Conservation (phyloP, 192 early-diverging fungal species). For the Coemansia sp. region DNA sequence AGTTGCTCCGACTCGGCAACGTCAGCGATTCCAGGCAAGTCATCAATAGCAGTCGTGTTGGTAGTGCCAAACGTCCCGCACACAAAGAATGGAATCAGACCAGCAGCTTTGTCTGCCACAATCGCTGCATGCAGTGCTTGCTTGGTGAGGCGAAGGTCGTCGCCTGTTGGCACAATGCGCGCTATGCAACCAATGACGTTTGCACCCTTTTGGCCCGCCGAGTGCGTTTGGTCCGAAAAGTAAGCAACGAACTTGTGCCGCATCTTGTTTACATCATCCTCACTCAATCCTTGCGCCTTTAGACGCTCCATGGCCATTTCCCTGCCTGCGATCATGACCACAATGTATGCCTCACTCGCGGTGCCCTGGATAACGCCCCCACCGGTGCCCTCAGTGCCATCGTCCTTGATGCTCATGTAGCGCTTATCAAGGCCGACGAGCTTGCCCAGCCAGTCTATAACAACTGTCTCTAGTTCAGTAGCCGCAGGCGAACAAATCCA, state of each 20-base stretch:
- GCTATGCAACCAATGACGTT: slow-evolving; percentile 46
- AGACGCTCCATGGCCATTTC: slow-evolving; percentile 49
- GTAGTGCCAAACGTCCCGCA: slow-evolving; percentile 68
- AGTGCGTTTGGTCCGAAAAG: slow-evolving; percentile 64
- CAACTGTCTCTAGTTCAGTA: slow-evolving; percentile 64
- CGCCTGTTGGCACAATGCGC: slow-evolving; percentile 43
- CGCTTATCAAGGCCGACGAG: slow-evolving; percentile 57
- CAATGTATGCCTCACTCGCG: slow-evolving; percentile 60
- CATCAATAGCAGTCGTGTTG: slow-evolving; percentile 57
- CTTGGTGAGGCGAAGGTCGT: slow-evolving; percentile 39
- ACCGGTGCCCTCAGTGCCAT: slow-evolving; percentile 53
- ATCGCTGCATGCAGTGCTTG: slow-evolving; percentile 50
- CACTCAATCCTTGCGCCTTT: slow-evolving; percentile 17
- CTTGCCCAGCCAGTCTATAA: slow-evolving; percentile 66
- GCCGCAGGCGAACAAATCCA: slow-evolving; percentile 59
- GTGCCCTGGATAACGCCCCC: slow-evolving; percentile 68
- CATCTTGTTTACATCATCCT: slow-evolving; percentile 25
- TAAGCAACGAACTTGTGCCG: slow-evolving; percentile 57
- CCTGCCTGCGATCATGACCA: slow-evolving; percentile 60
- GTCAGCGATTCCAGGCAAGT: slow-evolving; percentile 55
- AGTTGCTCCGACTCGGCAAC: slow-evolving; percentile 45
- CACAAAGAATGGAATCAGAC: slow-evolving; percentile 65
- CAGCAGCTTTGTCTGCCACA: slow-evolving; percentile 49
- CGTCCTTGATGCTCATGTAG: slow-evolving; percentile 51
- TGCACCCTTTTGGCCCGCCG: slow-evolving; percentile 56